Evolutionary conservation across 306 rosid genomes (phyloP).

Genomic region (Psophocarpus tetragonolobus): DNA sequence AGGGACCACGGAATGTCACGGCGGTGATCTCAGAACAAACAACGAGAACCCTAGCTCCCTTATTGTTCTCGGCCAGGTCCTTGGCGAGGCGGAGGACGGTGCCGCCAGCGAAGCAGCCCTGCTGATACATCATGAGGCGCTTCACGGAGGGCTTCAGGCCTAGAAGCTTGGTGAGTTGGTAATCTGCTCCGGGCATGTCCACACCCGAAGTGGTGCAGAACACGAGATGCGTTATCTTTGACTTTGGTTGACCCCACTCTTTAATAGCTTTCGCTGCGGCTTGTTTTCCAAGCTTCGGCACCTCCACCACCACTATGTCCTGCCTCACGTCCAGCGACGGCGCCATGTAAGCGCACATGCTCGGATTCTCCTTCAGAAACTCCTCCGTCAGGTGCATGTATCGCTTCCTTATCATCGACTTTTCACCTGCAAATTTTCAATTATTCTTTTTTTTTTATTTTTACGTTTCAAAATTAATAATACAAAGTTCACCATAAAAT

Average conservation of each 20-base stretch:
- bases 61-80: conserved; percentile 67
- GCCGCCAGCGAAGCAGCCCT: conserved; percentile 71
- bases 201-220: conserved; percentile 72
- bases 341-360: conserved; percentile 59
- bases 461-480: too few relatives aligned
- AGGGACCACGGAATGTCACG: conserved; percentile 66
- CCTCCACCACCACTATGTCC: conserved; percentile 60
- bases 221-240: conserved; percentile 59
- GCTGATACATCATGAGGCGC: conserved; percentile 69
- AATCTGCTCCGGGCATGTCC: conserved; percentile 72
- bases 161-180: conserved; percentile 60
- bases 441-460: not conserved
- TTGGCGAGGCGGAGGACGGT: conserved; percentile 67
- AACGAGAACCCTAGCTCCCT: conserved; percentile 54
- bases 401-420: conserved; percentile 62
- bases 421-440: conserved; percentile 46
- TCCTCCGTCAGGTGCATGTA: conserved; percentile 61
- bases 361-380: conserved; percentile 46
- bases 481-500: too few relatives aligned
- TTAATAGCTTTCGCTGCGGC: conserved; percentile 57
- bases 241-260: conserved; percentile 74
- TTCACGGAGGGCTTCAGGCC: conserved; percentile 63
- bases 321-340: conserved; percentile 64
- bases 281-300: conserved; percentile 61
- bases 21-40: conserved; percentile 73